Conservation (phyloP, 345 rosid species). For the Heritiera fomes region DNA sequence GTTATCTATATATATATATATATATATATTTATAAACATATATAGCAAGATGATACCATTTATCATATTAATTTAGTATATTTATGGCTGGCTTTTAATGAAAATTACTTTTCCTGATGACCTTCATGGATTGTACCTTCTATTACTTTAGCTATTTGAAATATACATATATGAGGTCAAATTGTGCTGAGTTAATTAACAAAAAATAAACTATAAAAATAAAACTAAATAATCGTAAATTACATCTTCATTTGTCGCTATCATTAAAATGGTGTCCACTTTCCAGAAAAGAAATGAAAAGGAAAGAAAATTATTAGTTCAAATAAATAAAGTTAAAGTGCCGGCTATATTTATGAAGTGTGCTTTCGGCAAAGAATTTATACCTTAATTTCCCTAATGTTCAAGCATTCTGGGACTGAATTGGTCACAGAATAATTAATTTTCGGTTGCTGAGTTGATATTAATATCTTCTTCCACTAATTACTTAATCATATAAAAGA, state of each 20-base stretch:
- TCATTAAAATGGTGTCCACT: background rate
- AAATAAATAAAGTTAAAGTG: conserved; percentile 1
- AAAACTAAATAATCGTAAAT: background rate
- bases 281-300: background rate
- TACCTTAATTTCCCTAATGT: background rate
- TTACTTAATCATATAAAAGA: conserved; percentile 4
- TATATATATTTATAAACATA: too few species aligned
- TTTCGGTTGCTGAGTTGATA: background rate
- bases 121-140: too few species aligned
- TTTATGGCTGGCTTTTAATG: too few species aligned
- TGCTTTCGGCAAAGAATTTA: background rate
- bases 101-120: too few species aligned
- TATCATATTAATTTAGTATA: too few species aligned
- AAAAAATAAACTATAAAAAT: too few species aligned
- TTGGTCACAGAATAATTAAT: background rate
- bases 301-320: background rate
- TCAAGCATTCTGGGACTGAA: background rate
- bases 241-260: background rate
- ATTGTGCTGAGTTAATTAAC: too few species aligned
- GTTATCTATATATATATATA: too few species aligned
- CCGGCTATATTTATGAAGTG: background rate
- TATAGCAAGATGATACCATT: too few species aligned
- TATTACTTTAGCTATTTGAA: too few species aligned
- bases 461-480: background rate
- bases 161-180: too few species aligned